A percentile compares a stretch with the other conserved stretches of the same genome.
These are phyloP conservation scores for Raphanus hybrid DNA, from an alignment of 441 rosid species.

Conservation along the genomic window DNA sequence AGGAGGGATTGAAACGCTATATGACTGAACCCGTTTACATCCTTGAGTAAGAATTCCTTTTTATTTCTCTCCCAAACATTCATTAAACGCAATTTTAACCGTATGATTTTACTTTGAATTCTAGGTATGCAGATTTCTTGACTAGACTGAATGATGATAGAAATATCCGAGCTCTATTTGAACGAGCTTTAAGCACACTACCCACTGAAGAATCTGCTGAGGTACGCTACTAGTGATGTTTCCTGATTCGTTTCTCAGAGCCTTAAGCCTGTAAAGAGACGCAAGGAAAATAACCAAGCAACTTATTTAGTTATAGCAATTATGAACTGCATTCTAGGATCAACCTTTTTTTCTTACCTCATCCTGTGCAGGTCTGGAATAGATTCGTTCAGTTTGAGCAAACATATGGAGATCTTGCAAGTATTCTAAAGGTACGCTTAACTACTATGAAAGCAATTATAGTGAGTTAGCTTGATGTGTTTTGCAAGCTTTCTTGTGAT, in stretches of 20 bases:
- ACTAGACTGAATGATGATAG: conserved; percentile 90
- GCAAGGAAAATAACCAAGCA: conserved; percentile 3
- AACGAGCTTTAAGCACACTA: conserved; percentile 88
- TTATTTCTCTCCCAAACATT: conserved; percentile 2
- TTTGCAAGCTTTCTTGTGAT: conserved; percentile 1
- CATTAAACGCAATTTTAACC: conserved; percentile 6
- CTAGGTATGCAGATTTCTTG: conserved; percentile 97
- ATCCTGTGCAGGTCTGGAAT: conserved; percentile 81
- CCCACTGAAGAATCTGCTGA: conserved; percentile 87
- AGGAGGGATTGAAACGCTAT: conserved; percentile 89
- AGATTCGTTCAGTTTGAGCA: conserved; percentile 84
- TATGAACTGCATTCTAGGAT: conserved; percentile 18
- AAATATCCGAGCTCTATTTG: conserved; percentile 94
- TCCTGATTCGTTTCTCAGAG: conserved; percentile 15
- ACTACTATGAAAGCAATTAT: conserved; percentile 8
- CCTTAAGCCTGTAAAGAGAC: conserved; percentile 18
- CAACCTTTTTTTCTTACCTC: conserved; percentile 17
- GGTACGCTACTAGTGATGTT: conserved; percentile 48
- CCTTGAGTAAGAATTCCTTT: conserved; percentile 63
- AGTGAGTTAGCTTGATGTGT: conserved; percentile 6
- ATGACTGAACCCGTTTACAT: conserved; percentile 96
- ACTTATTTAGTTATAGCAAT: conserved; percentile 15
- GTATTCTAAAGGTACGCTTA: conserved; percentile 81
- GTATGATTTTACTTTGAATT: conserved; percentile 30
- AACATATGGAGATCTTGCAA: conserved; percentile 93